These are phyloP conservation scores for Botrytis aclada DNA, from an alignment of 2,329 filamentous ascomycete genomes.

Conservation along the genomic window DNA sequence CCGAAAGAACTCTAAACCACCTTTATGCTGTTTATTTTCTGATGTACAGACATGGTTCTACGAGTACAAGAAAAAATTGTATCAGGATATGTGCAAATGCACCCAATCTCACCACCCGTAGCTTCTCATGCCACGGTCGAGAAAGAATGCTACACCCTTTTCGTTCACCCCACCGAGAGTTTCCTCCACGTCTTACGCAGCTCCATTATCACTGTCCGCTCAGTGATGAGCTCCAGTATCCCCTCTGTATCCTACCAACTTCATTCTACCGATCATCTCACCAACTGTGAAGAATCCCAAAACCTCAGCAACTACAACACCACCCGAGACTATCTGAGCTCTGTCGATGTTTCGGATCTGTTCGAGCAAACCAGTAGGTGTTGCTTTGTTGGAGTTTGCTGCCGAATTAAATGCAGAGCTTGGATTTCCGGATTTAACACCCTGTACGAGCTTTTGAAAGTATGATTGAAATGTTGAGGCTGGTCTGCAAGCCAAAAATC, in stretches of 20 bases:
- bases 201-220: conserved; percentile 18
- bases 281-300: conserved; percentile 97
- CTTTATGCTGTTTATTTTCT: conserved; percentile 33
- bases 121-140: conserved; percentile 17
- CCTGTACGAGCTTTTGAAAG: conserved; percentile 72
- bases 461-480: conserved; percentile 80
- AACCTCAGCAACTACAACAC: conserved; percentile 79
- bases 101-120: conserved; percentile 18
- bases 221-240: conserved; percentile 59
- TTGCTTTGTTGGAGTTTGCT: conserved; percentile 45
- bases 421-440: conserved; percentile 61
- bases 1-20: conserved; percentile 23
- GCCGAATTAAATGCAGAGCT: conserved; percentile 50
- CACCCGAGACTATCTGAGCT: conserved; percentile 67
- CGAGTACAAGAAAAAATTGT: conserved; percentile 26
- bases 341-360: conserved; percentile 67
- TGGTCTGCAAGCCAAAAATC: conserved; percentile 51
- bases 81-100: conserved; percentile 26
- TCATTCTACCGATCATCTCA: conserved; percentile 93
- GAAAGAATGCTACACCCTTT: conserved; percentile 19
- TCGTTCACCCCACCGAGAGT: not conserved
- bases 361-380: conserved; percentile 54
- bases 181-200: not conserved
- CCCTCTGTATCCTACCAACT: conserved; percentile 89
- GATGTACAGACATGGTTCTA: conserved; percentile 29